Base-by-base conservation (phyloP, 805 yeast genomes). In the Scheffersomyces coipomensis region DNA sequence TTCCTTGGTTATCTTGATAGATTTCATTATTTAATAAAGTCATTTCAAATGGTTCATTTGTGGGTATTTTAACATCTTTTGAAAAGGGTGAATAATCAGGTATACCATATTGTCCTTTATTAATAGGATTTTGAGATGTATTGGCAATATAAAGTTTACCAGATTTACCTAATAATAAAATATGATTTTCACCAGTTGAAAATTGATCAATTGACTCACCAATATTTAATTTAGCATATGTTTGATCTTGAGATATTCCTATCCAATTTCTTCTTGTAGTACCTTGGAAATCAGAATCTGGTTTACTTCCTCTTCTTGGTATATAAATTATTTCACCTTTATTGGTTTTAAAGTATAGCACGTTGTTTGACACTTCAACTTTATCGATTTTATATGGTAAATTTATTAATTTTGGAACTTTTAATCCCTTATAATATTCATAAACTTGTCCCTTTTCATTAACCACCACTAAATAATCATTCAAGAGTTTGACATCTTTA, bases 41-140 rank as follows among this genome's bases (percentile, higher is more conserved):
- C 41, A 88, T 71, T 39, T 81, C 88, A 46, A 56, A 53, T 3
- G 64, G 60, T 19, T 41, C 36, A 39, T 68, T 57, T 10, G 42
- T 13, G 1, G 66, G 61, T 2, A 62, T 45, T n/a, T 35, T 30
- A 2, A 37, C 27, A 7, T 35, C 34, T 0, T 78, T 72, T 4
- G 59, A 78, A 52, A 80, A 80, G 40, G 86, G 90, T 1, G 96
- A 79, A 46, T 70, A 77, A 11, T 66, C 61, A 1, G 96, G 93
- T 12, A 88, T 59, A 15, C 97, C 98, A 61, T 76, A 87, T 63
- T 93, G 97, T 3, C 98, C 98, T 48, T 54, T 57, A 34, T 73
- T 72, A 4, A 68, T 61, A n/a, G 65, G 56, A 11, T 53, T 47
- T 2, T 60, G 44, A 1, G 85, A 85, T 0, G 95, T 80, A 12